A percentile compares a stretch with the other conserved stretches of the same genome.
phyloP scores from a whole-genome alignment of 768 basidiomycete species.

The Lactarius trivialis region DNA sequence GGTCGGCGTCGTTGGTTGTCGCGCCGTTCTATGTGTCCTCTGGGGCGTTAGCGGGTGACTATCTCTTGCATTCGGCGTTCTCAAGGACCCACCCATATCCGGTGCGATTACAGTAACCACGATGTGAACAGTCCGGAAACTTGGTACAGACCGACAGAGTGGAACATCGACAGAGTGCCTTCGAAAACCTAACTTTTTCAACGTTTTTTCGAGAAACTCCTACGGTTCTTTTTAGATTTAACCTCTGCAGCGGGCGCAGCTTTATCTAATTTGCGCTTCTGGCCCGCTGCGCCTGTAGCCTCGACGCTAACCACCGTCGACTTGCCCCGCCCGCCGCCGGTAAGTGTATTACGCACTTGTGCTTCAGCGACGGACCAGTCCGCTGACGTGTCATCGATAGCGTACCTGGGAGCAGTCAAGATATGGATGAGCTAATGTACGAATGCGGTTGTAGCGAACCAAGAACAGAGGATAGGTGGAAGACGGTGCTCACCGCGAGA shows the following conservation, averaged over 20 bases:
- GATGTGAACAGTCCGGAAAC: neutral
- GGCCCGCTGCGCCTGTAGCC: constrained; percentile 30
- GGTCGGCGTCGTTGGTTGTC: too few species aligned
- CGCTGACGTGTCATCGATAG: constrained; percentile 59
- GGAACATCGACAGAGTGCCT: neutral
- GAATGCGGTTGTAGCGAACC: neutral
- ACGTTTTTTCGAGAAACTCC: constrained; percentile 9
- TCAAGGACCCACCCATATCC: constrained; percentile 59
- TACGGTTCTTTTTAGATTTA: constrained; percentile 30
- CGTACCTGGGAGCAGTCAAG: constrained; percentile 43
- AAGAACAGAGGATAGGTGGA: neutral
- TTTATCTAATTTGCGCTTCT: constrained; percentile 55
- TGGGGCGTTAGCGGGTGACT: constrained; percentile 56
- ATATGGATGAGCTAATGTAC: constrained; percentile 11
- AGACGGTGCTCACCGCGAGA: constrained; percentile 63
- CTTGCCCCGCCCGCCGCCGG: constrained; percentile 33
- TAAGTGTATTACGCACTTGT: constrained; percentile 49
- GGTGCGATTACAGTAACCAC: too few species aligned
- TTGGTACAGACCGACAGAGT: neutral
- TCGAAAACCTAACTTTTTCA: neutral
- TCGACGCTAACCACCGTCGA: constrained; percentile 78
- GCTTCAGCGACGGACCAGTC: constrained; percentile 76
- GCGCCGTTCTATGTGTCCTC: constrained; percentile 56
- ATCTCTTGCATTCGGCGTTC: constrained; percentile 52
- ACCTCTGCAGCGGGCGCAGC: constrained; percentile 31